These are phyloP conservation scores for Rhizophora mangle DNA, from an alignment of 345 rosid species.

Conservation along the genomic window DNA sequence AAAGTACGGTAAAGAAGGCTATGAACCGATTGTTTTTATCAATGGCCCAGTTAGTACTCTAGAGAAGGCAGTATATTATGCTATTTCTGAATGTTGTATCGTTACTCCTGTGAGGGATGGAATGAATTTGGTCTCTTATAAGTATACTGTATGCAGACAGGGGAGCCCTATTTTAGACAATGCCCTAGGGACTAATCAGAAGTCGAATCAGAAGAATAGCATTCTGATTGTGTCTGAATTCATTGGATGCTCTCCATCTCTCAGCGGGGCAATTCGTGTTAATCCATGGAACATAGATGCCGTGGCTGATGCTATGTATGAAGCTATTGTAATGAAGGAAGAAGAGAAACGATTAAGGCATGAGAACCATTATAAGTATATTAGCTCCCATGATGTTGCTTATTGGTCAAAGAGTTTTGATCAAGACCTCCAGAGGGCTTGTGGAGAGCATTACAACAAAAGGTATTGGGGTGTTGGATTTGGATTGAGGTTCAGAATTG, in stretches of 20 bases:
- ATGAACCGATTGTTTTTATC: constrained; percentile 58
- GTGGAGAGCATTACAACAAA: constrained; percentile 60
- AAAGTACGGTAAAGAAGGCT: constrained; percentile 51
- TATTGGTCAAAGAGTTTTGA: constrained; percentile 78
- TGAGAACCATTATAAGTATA: constrained; percentile 76
- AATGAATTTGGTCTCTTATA: constrained; percentile 82
- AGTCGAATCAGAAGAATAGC: constrained; percentile 41
- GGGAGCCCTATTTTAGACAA: constrained; percentile 57
- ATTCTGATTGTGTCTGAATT: constrained; percentile 78
- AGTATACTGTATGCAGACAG: constrained; percentile 70
- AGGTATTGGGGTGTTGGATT: constrained; percentile 76
- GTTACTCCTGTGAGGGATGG: constrained; percentile 86
- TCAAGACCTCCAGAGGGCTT: constrained; percentile 75
- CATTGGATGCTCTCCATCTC: constrained; percentile 86
- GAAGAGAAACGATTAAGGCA: constrained; percentile 66
- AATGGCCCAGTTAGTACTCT: constrained; percentile 49
- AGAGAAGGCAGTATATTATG: constrained; percentile 67
- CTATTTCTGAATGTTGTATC: constrained; percentile 67
- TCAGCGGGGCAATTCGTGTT: constrained; percentile 81
- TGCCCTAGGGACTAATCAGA: constrained; percentile 45
- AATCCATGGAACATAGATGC: constrained; percentile 78
- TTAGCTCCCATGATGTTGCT: constrained; percentile 73
- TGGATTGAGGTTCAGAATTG: constrained; percentile 63
- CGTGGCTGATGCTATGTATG: constrained; percentile 57
- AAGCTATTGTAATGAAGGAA: constrained; percentile 42